Evolutionary conservation across 148 eudicot genomes (phyloP).

Genomic region (Amaranthus cruentus): DNA sequence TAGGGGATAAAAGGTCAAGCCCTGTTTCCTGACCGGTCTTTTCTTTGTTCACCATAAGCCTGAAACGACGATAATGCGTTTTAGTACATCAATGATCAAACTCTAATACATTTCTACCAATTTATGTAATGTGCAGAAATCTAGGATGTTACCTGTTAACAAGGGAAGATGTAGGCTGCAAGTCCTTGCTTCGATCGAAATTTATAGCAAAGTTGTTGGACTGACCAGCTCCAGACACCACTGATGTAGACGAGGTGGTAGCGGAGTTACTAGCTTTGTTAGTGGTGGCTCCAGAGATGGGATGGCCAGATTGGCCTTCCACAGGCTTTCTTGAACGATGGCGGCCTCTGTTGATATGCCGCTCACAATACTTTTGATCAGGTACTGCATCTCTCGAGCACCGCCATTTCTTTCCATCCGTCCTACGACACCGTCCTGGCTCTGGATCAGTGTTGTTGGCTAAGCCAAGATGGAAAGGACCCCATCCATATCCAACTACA

Average conservation of each 20-base stretch:
- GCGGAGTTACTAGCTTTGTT: not conserved
- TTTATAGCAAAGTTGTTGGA: constrained; percentile 36
- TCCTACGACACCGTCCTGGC: constrained; percentile 81
- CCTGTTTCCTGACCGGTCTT: not conserved
- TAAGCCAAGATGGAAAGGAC: constrained; percentile 73
- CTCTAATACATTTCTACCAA: not conserved
- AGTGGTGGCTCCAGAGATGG: constrained; percentile 43
- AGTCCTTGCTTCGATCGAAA: constrained; percentile 34
- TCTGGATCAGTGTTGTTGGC: constrained; percentile 74
- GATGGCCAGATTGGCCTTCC: constrained; percentile 63
- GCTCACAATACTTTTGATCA: constrained; percentile 84
- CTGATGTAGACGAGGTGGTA: constrained; percentile 39
- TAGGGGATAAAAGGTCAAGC: not conserved
- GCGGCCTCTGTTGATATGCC: constrained; percentile 84
- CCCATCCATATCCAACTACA: constrained; percentile 60
- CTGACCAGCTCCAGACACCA: constrained; percentile 34
- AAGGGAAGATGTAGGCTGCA: constrained; percentile 30
- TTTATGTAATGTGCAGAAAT: not conserved
- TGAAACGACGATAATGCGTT: not conserved
- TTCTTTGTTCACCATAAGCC: constrained; percentile 2
- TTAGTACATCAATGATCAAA: too few relatives aligned
- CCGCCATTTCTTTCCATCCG: constrained; percentile 96
- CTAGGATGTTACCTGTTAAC: constrained; percentile 38
- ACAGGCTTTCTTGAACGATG: constrained; percentile 99
- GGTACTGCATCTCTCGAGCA: constrained; percentile 83